Base-by-base conservation (phyloP, 192 early-diverging fungal genomes). In the Podila horticola region DNA sequence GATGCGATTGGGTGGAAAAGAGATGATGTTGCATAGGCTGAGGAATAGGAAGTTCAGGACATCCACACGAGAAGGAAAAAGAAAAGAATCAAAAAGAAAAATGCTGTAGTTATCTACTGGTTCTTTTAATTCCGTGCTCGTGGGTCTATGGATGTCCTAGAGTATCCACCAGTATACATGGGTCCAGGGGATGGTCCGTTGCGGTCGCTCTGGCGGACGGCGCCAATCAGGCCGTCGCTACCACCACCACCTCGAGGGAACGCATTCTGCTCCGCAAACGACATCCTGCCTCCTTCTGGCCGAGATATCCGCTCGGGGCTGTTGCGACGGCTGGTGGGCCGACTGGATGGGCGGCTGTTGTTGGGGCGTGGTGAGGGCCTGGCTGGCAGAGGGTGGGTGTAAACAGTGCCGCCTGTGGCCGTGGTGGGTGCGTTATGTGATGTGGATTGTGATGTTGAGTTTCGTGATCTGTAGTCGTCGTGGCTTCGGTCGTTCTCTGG, bases 151-250 rank as follows among this genome's bases (percentile, higher is more conserved):
- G 41, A 45, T 45, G 11, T 58, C 36, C 55, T 60, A 8, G 38
- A 22, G 22, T 81, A 81, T 5, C 71, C 77, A 4, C 77, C 77
- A 2, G 66, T 81, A 30, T 81, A 81, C 77, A 81, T 65, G 22
- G 77, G 77, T 9, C 61, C 61, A 30, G 70, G 55, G 10, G 69
- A 24, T 20, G 0, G 52, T 55, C n/a, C n/a, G 24, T 24, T n/a
- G 24, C n/a, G 52, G 24, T 24, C n/a, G 24, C n/a, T 55, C 8
- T 55, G 52, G 22, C 52, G 52, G 24, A n/a, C 24, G 3, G 50
- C 50, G 8, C 52, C 52, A 22, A 55, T 55, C 52, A 55, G 5
- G 1, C 13, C 24, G n/a, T 55, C 52, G 0, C 59, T 28, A 8
- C 34, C n/a, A 24, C 30, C 49, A 22, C 52, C 50, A 11, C 69